Percentiles rank a stretch among this genome's conserved stretches.
These are phyloP conservation scores for Ceratobasidium sp. DNA, from an alignment of 1,284 basidiomycete genomes.

Conservation along the genomic window DNA sequence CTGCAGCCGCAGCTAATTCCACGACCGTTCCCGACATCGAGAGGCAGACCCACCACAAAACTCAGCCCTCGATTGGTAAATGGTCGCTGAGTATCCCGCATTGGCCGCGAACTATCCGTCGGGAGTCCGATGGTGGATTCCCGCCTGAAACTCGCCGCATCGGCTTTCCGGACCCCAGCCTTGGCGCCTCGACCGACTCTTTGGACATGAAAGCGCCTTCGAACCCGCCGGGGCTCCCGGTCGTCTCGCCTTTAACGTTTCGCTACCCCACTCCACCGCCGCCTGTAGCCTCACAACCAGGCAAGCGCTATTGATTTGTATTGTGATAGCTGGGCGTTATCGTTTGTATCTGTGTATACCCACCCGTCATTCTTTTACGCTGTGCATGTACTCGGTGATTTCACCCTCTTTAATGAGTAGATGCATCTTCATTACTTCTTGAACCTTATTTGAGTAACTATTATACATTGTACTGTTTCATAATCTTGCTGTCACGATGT, in stretches of 20 bases:
- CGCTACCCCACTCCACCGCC: constrained; percentile 35
- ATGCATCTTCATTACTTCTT: background rate
- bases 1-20: background rate
- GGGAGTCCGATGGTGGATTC: constrained; percentile 42
- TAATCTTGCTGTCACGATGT: constrained; percentile 13
- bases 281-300: constrained; percentile 26
- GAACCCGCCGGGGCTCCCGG: constrained; percentile 13
- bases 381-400: constrained; percentile 18
- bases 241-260: constrained; percentile 20
- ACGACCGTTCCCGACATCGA: constrained; percentile 14
- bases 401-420: background rate
- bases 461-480: background rate
- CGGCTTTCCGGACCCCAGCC: constrained; percentile 26
- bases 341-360: background rate
- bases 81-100: constrained; percentile 34
- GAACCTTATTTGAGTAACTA: background rate
- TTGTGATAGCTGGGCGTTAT: background rate
- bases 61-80: constrained; percentile 33
- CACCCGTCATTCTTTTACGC: constrained; percentile 10
- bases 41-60: background rate
- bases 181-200: constrained; percentile 17
- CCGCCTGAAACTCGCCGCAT: constrained; percentile 40
- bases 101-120: constrained; percentile 12
- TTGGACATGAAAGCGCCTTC: constrained; percentile 16
- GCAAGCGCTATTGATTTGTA: background rate